Percentiles rank a stretch among this genome's conserved stretches.
phyloP scores from a whole-genome alignment of 1,139 yeast genomes.

The Magnusiomyces ingens region DNA sequence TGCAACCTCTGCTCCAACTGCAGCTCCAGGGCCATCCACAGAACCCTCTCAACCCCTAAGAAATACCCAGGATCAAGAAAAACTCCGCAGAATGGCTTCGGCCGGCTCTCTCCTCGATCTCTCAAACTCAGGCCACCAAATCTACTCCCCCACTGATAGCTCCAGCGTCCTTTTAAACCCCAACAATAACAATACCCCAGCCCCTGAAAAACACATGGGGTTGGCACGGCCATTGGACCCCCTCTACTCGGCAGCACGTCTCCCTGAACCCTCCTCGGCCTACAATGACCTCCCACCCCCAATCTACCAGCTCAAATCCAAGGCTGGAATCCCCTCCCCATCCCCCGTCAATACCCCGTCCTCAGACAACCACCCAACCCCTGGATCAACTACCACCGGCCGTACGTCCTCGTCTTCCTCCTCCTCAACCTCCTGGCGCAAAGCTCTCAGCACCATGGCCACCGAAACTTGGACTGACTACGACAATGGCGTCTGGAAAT shows the following conservation, averaged over 20 bases:
- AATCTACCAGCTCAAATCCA: not conserved
- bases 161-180: no score
- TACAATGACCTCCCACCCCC: slow-evolving; percentile 12
- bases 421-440: slow-evolving; percentile 2
- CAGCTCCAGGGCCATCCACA: slow-evolving; percentile 4
- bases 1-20: no score
- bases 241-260: no score
- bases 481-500: slow-evolving; percentile 24
- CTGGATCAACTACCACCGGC: not conserved
- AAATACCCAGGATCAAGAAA: slow-evolving; percentile 17
- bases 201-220: slow-evolving; percentile 17
- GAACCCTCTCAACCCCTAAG: slow-evolving; percentile 7
- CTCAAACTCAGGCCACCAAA: slow-evolving; percentile 7
- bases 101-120: slow-evolving; percentile 16
- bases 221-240: no score
- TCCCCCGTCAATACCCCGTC: slow-evolving; percentile 7
- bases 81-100: slow-evolving; percentile 18
- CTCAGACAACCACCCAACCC: slow-evolving; percentile 7
- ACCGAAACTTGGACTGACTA: slow-evolving; percentile 15
- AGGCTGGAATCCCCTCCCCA: no score
- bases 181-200: not conserved
- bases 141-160: no score
- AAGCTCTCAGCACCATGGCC: slow-evolving; percentile 3
- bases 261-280: slow-evolving; percentile 9
- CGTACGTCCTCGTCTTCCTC: not conserved